Percentiles rank a stretch among this genome's conserved stretches.
Conservation (phyloP, 139 green algal species). For the Coccomyxa sp. region DNA sequence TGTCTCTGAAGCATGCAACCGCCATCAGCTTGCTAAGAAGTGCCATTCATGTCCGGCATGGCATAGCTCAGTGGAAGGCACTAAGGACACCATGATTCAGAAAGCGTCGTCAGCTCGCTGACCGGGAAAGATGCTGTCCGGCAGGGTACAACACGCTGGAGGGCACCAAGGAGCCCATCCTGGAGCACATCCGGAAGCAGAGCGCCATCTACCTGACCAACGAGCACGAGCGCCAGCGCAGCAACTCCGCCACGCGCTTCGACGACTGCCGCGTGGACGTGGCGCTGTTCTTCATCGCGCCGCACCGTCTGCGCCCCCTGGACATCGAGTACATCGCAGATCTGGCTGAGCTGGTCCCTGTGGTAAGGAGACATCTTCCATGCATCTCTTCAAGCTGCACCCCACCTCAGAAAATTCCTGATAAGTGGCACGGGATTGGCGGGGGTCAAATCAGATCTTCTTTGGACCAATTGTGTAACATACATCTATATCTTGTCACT, state of each 20-base stretch:
- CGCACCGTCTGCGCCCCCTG: constrained; percentile 40
- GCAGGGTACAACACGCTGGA: constrained; percentile 24
- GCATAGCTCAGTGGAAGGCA: too few relatives aligned
- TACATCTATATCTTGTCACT: too few relatives aligned
- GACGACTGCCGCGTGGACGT: constrained; percentile 39
- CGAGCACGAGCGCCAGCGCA: constrained; percentile 22
- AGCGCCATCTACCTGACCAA: constrained; percentile 3
- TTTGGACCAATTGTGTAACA: too few relatives aligned
- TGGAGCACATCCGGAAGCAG: constrained; percentile 16
- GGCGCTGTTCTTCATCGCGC: constrained; percentile 48
- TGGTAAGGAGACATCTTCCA: constrained; percentile 31
- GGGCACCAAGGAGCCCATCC: constrained; percentile 22
- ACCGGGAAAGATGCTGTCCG: too few relatives aligned
- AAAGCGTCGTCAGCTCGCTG: too few relatives aligned
- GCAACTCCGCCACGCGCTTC: background rate
- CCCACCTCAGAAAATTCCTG: too few relatives aligned
- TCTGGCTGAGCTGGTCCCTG: constrained; percentile 32
- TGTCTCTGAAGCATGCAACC: too few relatives aligned
- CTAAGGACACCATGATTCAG: too few relatives aligned
- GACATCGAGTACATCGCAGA: constrained; percentile 42
- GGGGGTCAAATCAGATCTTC: too few relatives aligned
- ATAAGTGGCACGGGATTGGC: too few relatives aligned
- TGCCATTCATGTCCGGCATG: too few relatives aligned
- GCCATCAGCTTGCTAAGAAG: too few relatives aligned
- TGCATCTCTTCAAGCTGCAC: constrained; percentile 22